Evolutionary conservation across 78 protist species (phyloP).

Genomic region (Corallochytrium limacisporum): DNA sequence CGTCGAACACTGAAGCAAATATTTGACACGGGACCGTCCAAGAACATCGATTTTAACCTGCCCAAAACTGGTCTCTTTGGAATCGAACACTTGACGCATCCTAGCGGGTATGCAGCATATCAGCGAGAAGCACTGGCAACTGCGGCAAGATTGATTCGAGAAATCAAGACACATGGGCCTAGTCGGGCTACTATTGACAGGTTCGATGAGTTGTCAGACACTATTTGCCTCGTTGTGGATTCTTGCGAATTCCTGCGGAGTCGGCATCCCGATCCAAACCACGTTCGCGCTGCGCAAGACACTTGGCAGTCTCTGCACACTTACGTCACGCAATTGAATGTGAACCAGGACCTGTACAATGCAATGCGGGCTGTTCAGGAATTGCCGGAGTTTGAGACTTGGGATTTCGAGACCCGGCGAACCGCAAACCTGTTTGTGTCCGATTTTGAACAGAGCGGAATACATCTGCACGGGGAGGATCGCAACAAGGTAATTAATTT

Average conservation of each 20-base stretch:
- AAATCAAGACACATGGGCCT: too few relatives aligned
- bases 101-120: too few relatives aligned
- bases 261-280: background rate
- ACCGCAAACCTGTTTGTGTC: conserved; percentile 7
- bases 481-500: background rate
- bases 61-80: too few relatives aligned
- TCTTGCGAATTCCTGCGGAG: conserved; percentile 1
- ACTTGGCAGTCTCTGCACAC: background rate
- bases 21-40: too few relatives aligned
- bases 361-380: background rate
- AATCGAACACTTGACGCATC: too few relatives aligned
- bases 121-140: too few relatives aligned
- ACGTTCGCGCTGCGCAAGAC: background rate
- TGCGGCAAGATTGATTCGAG: too few relatives aligned
- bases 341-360: background rate
- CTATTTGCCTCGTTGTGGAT: conserved; percentile 18
- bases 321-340: background rate
- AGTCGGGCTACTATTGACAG: too few relatives aligned
- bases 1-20: too few relatives aligned
- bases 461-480: background rate
- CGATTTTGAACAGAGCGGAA: conserved; percentile 20
- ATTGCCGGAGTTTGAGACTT: background rate
- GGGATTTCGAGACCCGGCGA: conserved; percentile 1
- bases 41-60: too few relatives aligned
- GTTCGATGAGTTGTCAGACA: conserved; percentile 7